phyloP scores from a whole-genome alignment of 805 yeast species.

The Yarrowia sp. region DNA sequence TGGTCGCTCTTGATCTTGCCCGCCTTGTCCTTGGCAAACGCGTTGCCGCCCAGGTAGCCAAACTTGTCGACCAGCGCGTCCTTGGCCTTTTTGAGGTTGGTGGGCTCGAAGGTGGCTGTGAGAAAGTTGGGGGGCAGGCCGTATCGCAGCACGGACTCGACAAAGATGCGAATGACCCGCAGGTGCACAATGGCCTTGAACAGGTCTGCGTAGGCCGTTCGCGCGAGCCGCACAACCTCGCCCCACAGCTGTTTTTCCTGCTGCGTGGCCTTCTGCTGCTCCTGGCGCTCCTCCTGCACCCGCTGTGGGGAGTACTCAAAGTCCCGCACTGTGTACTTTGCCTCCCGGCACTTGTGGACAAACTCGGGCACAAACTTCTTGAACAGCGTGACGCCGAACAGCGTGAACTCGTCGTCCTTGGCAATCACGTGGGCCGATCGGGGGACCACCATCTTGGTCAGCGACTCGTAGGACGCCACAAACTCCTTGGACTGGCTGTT shows the following conservation, averaged over 20 bases:
- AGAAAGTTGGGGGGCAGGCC: slow-evolving; percentile 95
- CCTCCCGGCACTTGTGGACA: slow-evolving; percentile 74
- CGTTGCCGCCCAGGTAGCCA: slow-evolving; percentile 92
- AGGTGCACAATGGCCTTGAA: slow-evolving; percentile 88
- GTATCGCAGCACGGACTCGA: slow-evolving; percentile 92
- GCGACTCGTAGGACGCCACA: slow-evolving; percentile 72
- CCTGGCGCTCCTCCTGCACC: slow-evolving; percentile 74
- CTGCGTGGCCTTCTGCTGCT: slow-evolving; percentile 75
- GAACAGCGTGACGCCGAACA: slow-evolving; percentile 84
- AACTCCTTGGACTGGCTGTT: slow-evolving; percentile 66
- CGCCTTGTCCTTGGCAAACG: slow-evolving; percentile 72
- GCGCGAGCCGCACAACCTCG: slow-evolving; percentile 81
- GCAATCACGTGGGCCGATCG: slow-evolving; percentile 78
- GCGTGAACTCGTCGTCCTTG: slow-evolving; percentile 72
- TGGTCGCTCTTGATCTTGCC: slow-evolving; percentile 64
- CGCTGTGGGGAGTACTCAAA: slow-evolving; percentile 82
- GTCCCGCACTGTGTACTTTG: slow-evolving; percentile 91
- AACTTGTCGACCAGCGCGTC: slow-evolving; percentile 73
- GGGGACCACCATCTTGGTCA: slow-evolving; percentile 86
- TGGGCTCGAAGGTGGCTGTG: slow-evolving; percentile 52
- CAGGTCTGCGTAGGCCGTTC: slow-evolving; percentile 89
- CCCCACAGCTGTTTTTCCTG: slow-evolving; percentile 72
- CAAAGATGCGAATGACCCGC: slow-evolving; percentile 84
- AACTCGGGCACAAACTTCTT: slow-evolving; percentile 79
- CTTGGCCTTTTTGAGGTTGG: slow-evolving; percentile 63